Base-by-base conservation (phyloP, 140 eudicot genomes). In the Bidens hawaiensis region DNA sequence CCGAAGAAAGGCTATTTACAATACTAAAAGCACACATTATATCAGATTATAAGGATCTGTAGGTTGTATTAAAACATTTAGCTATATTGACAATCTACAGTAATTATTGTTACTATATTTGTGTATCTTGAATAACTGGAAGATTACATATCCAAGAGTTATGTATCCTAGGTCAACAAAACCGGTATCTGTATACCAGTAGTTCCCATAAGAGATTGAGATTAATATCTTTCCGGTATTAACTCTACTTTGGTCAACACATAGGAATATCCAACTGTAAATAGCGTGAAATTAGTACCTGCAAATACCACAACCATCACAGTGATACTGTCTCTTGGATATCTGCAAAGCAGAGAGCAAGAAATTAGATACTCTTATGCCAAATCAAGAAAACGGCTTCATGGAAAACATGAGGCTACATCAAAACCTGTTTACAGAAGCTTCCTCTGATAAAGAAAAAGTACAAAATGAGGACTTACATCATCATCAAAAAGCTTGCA, bases 401-500 rank as follows among this genome's bases (percentile, higher is more conserved):
- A 12, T 16, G 26, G 27, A 60, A 9, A 15, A 46, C 30, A 60
- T 18, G 24, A 16, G 61, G 27, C 36, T 36, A 8, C 19, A 10
- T 18, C 58, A 59, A 48, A 48, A 50, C 65, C 27, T 4, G 53
- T 60, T 48, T 21, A 70, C 38, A 59, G 27, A 26, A 45, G 34
- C 54, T 14, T 38, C 14, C 25, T 14, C 57, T 38, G 27, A 42
- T 60, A 10, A 17, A 50, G 16, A 36, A 22, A 22, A 47, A 54
- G 7, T 0, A 57, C 21, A 2, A 25, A 52, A 21, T 24, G n/a
- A 8, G 9, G 15, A 76, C 95, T 80, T 63, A 90, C 98, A n/a
- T 91, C 93, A 76, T 91, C 98, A 76, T 78, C 96, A 72, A 74
- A 82, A 13, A 84, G 76, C 77, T 84, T 90, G 91, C 97, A 90